These are phyloP conservation scores for Eucommia ulmoides DNA, from an alignment of 257 asterid genomes.

Conservation along the genomic window DNA sequence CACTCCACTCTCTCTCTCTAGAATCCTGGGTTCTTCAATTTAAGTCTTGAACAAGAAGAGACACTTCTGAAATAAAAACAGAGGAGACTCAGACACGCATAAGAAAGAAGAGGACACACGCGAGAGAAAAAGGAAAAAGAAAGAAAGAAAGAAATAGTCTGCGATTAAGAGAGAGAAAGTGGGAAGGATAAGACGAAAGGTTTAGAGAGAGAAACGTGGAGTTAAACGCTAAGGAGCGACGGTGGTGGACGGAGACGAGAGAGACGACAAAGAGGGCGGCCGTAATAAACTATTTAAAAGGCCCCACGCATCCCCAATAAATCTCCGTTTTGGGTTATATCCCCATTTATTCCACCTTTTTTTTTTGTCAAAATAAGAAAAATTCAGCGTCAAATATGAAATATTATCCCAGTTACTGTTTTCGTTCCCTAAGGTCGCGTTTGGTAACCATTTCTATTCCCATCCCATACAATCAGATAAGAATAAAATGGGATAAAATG, in stretches of 20 bases:
- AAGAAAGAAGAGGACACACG: slow-evolving; percentile 2
- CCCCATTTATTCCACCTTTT: too few relatives aligned
- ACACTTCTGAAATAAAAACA: slow-evolving; percentile 23
- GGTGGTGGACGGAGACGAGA: not conserved
- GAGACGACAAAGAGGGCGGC: slow-evolving; percentile 1
- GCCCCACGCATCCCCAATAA: not conserved
- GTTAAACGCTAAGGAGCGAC: slow-evolving; percentile 2
- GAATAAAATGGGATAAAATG: too few relatives aligned
- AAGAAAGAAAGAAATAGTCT: not conserved
- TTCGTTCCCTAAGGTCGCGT: too few relatives aligned
- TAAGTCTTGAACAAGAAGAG: slow-evolving; percentile 11
- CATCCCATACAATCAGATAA: too few relatives aligned
- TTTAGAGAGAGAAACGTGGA: not conserved
- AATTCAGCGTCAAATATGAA: too few relatives aligned
- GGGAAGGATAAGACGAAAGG: not conserved
- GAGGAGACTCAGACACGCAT: slow-evolving; percentile 3
- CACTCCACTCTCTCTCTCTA: too few relatives aligned
- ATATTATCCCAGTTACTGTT: too few relatives aligned
- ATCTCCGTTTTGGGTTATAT: too few relatives aligned
- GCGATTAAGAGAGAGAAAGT: not conserved
- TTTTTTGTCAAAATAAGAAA: too few relatives aligned
- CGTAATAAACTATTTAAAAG: not conserved
- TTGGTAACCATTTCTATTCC: too few relatives aligned
- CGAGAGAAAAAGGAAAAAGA: slow-evolving; percentile 4
- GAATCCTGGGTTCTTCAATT: not conserved